Evolutionary conservation across 2,329 filamentous ascomycete species (phyloP).

Genomic region (Monosporascus sp.): DNA sequence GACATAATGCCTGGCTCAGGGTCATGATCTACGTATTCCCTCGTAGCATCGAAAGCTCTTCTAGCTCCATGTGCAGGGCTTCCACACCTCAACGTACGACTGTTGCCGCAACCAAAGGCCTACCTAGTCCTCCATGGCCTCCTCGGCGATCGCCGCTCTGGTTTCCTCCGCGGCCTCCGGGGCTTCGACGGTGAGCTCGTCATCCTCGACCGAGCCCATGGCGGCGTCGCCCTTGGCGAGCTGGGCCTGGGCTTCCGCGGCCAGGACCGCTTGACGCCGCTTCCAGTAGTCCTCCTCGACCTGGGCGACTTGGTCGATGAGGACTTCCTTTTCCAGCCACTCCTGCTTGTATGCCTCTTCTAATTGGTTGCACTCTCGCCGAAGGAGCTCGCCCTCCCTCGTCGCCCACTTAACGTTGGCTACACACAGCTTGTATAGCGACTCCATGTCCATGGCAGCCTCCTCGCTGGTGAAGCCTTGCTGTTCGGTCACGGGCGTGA

Average conservation of each 20-base stretch:
- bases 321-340: conserved; percentile 74
- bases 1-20: no score
- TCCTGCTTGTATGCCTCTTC: conserved; percentile 65
- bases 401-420: conserved; percentile 70
- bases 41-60: no score
- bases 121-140: not conserved
- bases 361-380: conserved; percentile 58
- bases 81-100: no score
- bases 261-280: conserved; percentile 49
- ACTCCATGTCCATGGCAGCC: conserved; percentile 51
- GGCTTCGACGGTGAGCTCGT: not conserved
- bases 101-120: no score
- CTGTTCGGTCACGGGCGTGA: conserved; percentile 49
- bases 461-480: conserved; percentile 63
- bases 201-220: not conserved
- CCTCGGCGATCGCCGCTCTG: not conserved
- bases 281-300: conserved; percentile 62
- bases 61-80: no score
- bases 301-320: conserved; percentile 67
- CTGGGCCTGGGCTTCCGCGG: conserved; percentile 20
- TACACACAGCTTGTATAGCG: conserved; percentile 63
- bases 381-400: conserved; percentile 59
- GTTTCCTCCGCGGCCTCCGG: not conserved
- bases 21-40: no score
- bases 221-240: conserved; percentile 9